phyloP scores from a whole-genome alignment of 2,329 filamentous ascomycete genomes.

The Zalaria sp. region DNA sequence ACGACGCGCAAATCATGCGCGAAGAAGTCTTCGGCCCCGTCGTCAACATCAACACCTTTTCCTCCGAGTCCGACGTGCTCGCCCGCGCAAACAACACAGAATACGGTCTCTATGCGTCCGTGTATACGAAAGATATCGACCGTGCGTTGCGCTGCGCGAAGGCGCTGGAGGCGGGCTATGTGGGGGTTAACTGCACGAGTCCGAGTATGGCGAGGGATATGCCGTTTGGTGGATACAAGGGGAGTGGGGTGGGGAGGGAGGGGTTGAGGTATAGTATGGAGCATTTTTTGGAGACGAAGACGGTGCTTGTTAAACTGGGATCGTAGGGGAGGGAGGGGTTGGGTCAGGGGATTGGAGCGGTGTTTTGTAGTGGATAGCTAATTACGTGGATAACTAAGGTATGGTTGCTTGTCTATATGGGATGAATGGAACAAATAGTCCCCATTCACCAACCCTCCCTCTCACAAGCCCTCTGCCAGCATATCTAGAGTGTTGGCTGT shows the following conservation, averaged over 20 bases:
- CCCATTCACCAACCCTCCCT: too few relatives aligned
- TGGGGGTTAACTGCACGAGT: slow-evolving; percentile 27
- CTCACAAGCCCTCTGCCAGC: too few relatives aligned
- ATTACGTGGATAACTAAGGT: too few relatives aligned
- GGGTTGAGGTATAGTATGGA: slow-evolving; percentile 1
- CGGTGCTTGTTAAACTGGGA: slow-evolving; percentile 1
- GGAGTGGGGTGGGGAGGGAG: slow-evolving; percentile 3
- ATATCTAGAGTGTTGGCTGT: too few relatives aligned
- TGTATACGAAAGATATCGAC: slow-evolving; percentile 23
- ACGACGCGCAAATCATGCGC: slow-evolving; percentile 21
- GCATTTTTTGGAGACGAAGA: slow-evolving; percentile 6
- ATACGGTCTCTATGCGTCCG: slow-evolving; percentile 22
- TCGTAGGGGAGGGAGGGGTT: too few relatives aligned
- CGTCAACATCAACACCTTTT: slow-evolving; percentile 22
- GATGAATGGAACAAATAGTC: too few relatives aligned
- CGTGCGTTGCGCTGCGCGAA: slow-evolving; percentile 25
- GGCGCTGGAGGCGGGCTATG: slow-evolving; percentile 24
- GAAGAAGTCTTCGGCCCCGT: slow-evolving; percentile 26
- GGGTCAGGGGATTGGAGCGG: too few relatives aligned
- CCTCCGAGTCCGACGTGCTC: slow-evolving; percentile 20
- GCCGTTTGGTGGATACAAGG: slow-evolving; percentile 28
- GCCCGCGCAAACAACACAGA: slow-evolving; percentile 22
- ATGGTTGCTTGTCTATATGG: too few relatives aligned
- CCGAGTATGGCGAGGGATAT: slow-evolving; percentile 19
- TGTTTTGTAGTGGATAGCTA: too few relatives aligned